phyloP scores from a whole-genome alignment of 495 filamentous ascomycete genomes.

The Hypoxylon fragiforme region DNA sequence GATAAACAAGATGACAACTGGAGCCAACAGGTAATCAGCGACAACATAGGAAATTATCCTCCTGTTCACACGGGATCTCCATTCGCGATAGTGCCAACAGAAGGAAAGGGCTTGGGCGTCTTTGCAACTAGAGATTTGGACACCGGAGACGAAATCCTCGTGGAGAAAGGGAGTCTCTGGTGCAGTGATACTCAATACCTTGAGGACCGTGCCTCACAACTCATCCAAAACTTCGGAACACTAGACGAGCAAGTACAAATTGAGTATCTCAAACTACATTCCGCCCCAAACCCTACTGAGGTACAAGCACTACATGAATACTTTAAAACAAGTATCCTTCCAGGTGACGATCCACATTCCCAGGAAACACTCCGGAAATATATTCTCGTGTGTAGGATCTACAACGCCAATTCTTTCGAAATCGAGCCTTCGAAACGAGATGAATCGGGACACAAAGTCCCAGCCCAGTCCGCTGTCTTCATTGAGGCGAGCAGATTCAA shows the following conservation, averaged over 20 bases:
- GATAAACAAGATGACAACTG: too few relatives aligned
- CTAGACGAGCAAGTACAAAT: not conserved
- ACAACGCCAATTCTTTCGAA: not conserved
- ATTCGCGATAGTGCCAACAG: not conserved
- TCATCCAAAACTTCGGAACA: not conserved
- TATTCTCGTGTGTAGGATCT: not conserved
- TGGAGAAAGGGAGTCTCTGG: too few relatives aligned
- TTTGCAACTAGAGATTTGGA: slow-evolving; percentile 19
- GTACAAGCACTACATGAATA: too few relatives aligned
- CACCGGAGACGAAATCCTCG: slow-evolving; percentile 10
- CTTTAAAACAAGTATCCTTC: too few relatives aligned
- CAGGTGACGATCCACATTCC: too few relatives aligned
- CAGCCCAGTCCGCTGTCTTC: slow-evolving; percentile 2
- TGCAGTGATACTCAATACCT: too few relatives aligned
- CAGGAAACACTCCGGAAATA: not conserved
- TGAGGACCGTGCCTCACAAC: too few relatives aligned
- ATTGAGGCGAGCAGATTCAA: slow-evolving; percentile 15
- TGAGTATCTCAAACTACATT: not conserved
- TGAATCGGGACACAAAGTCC: not conserved
- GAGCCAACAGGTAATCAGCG: too few relatives aligned
- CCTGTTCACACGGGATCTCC: not conserved
- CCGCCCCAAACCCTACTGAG: too few relatives aligned
- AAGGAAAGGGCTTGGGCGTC: slow-evolving; percentile 1
- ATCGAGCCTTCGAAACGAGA: not conserved
- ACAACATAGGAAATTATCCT: not conserved